Percentiles rank a stretch among this genome's conserved stretches.
Conservation (phyloP, 768 basidiomycete genomes). For the Candolleomyces eurysporus region DNA sequence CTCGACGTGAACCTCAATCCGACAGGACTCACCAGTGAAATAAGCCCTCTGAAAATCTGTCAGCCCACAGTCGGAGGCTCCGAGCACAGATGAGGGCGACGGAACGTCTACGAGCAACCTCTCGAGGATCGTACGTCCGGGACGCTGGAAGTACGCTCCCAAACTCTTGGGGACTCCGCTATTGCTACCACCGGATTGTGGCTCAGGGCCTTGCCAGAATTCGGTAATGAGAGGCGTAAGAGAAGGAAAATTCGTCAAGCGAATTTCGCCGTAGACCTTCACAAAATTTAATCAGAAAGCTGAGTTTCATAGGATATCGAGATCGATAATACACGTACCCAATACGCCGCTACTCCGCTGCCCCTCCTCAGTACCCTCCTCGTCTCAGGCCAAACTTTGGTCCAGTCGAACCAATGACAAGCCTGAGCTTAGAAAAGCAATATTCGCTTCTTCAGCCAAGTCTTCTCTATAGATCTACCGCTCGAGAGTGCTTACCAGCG, state of each 20-base stretch:
- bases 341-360: slow-evolving; percentile 69
- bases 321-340: slow-evolving; percentile 43
- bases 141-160: slow-evolving; percentile 78
- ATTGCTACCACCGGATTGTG: slow-evolving; percentile 12
- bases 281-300: neutral
- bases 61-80: slow-evolving; percentile 28
- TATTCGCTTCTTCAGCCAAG: neutral
- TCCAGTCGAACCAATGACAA: slow-evolving; percentile 81
- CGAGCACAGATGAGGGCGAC: slow-evolving; percentile 36
- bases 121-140: slow-evolving; percentile 75
- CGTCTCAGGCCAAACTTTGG: slow-evolving; percentile 67
- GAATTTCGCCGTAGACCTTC: slow-evolving; percentile 74
- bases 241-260: slow-evolving; percentile 58
- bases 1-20: neutral
- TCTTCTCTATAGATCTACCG: neutral
- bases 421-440: slow-evolving; percentile 55
- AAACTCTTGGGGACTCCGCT: slow-evolving; percentile 43
- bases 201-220: slow-evolving; percentile 54
- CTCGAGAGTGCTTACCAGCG: slow-evolving; percentile 44
- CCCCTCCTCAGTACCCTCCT: slow-evolving; percentile 50
- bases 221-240: slow-evolving; percentile 56
- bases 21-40: slow-evolving; percentile 48
- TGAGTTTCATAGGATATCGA: neutral
- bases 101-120: slow-evolving; percentile 70
- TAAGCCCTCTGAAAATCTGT: slow-evolving; percentile 49